Evolutionary conservation across 1,139 yeast genomes (phyloP).

Genomic region (Yamadazyma blattariae): DNA sequence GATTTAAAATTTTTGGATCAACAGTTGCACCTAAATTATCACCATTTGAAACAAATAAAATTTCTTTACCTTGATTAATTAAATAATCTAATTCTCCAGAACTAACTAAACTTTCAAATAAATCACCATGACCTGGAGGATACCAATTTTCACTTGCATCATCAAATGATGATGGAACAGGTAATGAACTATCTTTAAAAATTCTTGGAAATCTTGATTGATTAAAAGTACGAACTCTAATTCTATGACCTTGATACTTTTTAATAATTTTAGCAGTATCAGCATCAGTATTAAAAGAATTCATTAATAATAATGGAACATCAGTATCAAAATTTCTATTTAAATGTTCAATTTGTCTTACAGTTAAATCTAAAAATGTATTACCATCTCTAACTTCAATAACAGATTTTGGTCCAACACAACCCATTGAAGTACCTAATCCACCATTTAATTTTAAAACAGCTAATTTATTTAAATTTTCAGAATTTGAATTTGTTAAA

Average conservation of each 20-base stretch:
- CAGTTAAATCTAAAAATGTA: constrained; percentile 91
- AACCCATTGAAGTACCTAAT: constrained; percentile 98
- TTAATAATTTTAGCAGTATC: constrained; percentile 95
- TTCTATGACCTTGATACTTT: constrained; percentile 95
- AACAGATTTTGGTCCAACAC: constrained; percentile 98
- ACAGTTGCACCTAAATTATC: constrained; percentile 99
- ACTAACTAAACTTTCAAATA: constrained; percentile 84
- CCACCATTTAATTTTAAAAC: constrained; percentile 97
- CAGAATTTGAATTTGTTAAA: constrained; percentile 35
- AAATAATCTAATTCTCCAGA: constrained; percentile 92
- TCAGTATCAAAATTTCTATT: constrained; percentile 89
- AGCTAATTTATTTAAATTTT: constrained; percentile 78
- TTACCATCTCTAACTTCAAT: constrained; percentile 98
- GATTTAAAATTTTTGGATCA: constrained; percentile 84
- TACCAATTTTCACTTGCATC: constrained; percentile 89
- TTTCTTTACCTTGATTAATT: constrained; percentile 91
- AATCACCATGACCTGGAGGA: constrained; percentile 99
- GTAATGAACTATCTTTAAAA: constrained; percentile 88
- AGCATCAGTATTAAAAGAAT: constrained; percentile 95
- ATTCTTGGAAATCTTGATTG: constrained; percentile 97
- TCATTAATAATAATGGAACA: constrained; percentile 95
- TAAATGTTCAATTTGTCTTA: constrained; percentile 94
- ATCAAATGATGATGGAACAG: constrained; percentile 78
- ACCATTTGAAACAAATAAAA: constrained; percentile 94
- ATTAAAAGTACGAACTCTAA: constrained; percentile 92